A percentile compares a stretch with the other conserved stretches of the same genome.
These are phyloP conservation scores for Singerocomus inundabilis DNA, from an alignment of 1,284 basidiomycete species.

Conservation along the genomic window DNA sequence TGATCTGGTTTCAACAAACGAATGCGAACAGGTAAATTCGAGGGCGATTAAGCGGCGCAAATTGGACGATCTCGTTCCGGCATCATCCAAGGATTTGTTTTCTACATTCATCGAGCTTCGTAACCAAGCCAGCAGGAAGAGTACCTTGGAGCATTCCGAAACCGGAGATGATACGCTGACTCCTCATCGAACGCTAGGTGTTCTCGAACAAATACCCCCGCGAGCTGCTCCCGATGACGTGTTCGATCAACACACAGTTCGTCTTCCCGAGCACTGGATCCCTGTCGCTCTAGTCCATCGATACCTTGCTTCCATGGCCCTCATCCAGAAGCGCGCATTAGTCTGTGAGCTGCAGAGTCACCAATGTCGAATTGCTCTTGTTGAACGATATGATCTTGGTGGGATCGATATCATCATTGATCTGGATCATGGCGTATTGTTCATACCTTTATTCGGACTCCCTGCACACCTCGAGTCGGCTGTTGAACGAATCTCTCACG, in stretches of 20 bases:
- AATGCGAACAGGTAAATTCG: slow-evolving; percentile 1
- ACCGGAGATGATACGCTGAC: slow-evolving; percentile 23
- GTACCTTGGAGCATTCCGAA: slow-evolving; percentile 18
- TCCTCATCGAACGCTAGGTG: slow-evolving; percentile 8
- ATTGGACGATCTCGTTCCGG: slow-evolving; percentile 26
- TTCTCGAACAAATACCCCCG: slow-evolving; percentile 16
- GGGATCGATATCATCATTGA: slow-evolving; percentile 61
- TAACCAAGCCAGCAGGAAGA: slow-evolving; percentile 15
- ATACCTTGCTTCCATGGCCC: slow-evolving; percentile 63
- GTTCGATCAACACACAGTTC: slow-evolving; percentile 48
- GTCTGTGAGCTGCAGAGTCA: slow-evolving; percentile 47
- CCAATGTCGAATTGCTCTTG: slow-evolving; percentile 49
- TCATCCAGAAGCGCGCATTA: slow-evolving; percentile 65
- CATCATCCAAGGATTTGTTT: slow-evolving; percentile 30
- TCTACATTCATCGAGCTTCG: slow-evolving; percentile 27
- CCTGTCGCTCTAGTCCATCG: slow-evolving; percentile 45
- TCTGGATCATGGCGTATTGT: slow-evolving; percentile 53
- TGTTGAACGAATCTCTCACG: slow-evolving; percentile 30
- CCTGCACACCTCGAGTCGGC: slow-evolving; percentile 48
- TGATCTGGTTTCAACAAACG: slow-evolving; percentile 1
- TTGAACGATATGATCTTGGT: slow-evolving; percentile 57
- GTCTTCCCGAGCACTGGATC: slow-evolving; percentile 38
- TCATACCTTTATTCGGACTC: slow-evolving; percentile 55
- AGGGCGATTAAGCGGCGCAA: slow-evolving; percentile 27
- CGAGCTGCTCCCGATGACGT: slow-evolving; percentile 42